phyloP scores from a whole-genome alignment of 2,329 filamentous ascomycete species.

The Ophiostoma ips region DNA sequence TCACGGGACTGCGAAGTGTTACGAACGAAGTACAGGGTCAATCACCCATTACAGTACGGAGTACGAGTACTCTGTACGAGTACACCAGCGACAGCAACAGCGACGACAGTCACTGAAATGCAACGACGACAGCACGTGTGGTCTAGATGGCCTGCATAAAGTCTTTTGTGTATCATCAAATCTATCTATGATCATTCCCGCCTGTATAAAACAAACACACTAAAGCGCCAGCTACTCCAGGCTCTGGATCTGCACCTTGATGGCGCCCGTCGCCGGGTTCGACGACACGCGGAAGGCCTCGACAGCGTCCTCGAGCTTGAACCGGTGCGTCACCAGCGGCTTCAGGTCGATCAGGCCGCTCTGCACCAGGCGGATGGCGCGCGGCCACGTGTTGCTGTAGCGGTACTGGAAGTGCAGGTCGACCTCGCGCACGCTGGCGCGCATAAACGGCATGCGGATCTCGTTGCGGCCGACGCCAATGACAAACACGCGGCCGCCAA shows the following conservation, averaged over 20 bases:
- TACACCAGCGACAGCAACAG: too few species aligned
- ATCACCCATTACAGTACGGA: too few species aligned
- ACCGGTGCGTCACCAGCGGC: conserved; percentile 79
- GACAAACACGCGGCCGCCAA: conserved; percentile 93
- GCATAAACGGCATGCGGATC: conserved; percentile 93
- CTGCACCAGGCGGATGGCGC: conserved; percentile 76
- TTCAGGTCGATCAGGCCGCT: conserved; percentile 70
- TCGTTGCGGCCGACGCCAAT: conserved; percentile 93
- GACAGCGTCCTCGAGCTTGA: conserved; percentile 69
- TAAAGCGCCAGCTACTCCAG: conserved; percentile 27
- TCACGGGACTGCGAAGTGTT: too few species aligned
- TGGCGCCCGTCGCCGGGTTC: conserved; percentile 71
- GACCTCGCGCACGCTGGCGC: conserved; percentile 77
- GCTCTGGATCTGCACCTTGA: conserved; percentile 92
- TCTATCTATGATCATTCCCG: background rate
- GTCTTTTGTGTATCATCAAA: background rate
- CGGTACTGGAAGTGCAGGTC: conserved; percentile 95
- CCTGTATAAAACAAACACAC: background rate
- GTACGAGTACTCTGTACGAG: too few species aligned
- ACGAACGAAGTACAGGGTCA: too few species aligned
- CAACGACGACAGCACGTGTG: too few species aligned
- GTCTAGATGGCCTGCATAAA: too few species aligned
- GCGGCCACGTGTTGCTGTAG: conserved; percentile 92
- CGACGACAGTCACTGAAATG: too few species aligned
- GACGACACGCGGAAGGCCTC: conserved; percentile 82